Percentiles rank a stretch among this genome's conserved stretches.
Conservation (phyloP, 2,329 filamentous ascomycete genomes). For the Dactylonectria estremocensis region DNA sequence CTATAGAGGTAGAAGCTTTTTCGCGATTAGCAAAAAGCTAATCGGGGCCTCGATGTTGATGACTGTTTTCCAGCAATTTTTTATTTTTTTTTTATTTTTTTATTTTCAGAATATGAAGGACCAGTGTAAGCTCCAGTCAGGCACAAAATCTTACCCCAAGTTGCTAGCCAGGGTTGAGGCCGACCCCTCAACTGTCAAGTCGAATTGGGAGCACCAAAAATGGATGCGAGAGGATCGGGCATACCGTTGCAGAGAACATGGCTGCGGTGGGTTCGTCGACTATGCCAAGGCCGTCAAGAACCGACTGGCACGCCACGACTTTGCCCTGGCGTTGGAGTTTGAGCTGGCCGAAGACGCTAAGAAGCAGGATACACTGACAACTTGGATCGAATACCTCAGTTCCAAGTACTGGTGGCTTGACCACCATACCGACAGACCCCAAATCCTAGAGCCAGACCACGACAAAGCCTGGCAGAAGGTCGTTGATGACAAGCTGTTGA, state of each 20-base stretch:
- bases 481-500: too few species aligned
- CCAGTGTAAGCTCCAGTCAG: too few species aligned
- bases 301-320: conserved; percentile 48
- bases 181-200: conserved; percentile 11
- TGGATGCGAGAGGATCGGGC: background rate
- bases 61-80: conserved; percentile 15
- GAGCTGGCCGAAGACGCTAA: conserved; percentile 48
- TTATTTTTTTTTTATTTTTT: too few species aligned
- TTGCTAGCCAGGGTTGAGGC: conserved; percentile 24
- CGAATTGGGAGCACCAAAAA: background rate
- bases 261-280: conserved; percentile 39
- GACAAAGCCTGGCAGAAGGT: too few species aligned
- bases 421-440: too few species aligned
- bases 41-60: conserved; percentile 40
- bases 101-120: too few species aligned
- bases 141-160: too few species aligned
- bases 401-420: conserved; percentile 44
- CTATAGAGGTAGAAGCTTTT: conserved; percentile 52
- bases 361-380: conserved; percentile 53
- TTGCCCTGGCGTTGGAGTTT: conserved; percentile 50
- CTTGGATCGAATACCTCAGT: conserved; percentile 58
- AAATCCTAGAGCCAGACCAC: too few species aligned
- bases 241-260: conserved; percentile 28
- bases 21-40: conserved; percentile 50
- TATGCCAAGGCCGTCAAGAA: conserved; percentile 48